Conservation (phyloP, 768 basidiomycete genomes). For the Lactarius indigo region DNA sequence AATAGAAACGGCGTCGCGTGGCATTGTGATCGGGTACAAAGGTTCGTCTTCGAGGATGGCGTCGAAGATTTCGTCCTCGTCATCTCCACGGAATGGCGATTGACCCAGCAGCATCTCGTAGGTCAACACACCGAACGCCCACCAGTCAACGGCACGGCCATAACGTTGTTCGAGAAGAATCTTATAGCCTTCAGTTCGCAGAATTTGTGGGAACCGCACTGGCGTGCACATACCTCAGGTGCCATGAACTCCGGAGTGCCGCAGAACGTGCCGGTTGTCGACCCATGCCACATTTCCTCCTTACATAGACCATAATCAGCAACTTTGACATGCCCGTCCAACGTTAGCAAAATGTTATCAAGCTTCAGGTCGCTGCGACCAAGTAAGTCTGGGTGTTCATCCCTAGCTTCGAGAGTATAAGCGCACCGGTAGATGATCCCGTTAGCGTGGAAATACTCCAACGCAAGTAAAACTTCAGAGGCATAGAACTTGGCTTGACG, state of each 20-base stretch:
- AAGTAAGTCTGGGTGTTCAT: neutral
- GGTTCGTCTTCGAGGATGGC: constrained; percentile 98
- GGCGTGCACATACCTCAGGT: constrained; percentile 69
- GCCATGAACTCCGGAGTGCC: constrained; percentile 99
- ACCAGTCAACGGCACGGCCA: constrained; percentile 99
- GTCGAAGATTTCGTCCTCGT: constrained; percentile 99
- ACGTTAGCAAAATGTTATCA: constrained; percentile 94
- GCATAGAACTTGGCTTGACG: constrained; percentile 99
- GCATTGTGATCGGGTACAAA: constrained; percentile 99
- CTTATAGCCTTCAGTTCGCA: constrained; percentile 40
- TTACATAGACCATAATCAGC: constrained; percentile 99
- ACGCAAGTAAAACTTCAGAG: constrained; percentile 88
- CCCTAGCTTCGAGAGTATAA: neutral
- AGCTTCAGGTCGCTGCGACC: constrained; percentile 86
- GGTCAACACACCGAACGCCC: constrained; percentile 98
- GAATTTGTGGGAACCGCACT: neutral
- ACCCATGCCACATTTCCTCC: constrained; percentile 97
- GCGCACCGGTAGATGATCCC: constrained; percentile 97
- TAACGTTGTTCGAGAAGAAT: constrained; percentile 99
- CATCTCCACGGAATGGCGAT: constrained; percentile 98
- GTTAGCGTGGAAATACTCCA: constrained; percentile 97
- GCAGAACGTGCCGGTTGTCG: constrained; percentile 97
- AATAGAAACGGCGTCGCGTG: constrained; percentile 92
- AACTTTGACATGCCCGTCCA: constrained; percentile 98
- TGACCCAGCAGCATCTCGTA: constrained; percentile 99